A percentile compares a stretch with the other conserved stretches of the same genome.
phyloP scores from a whole-genome alignment of 2,329 filamentous ascomycete genomes.

The Nemania sp. region DNA sequence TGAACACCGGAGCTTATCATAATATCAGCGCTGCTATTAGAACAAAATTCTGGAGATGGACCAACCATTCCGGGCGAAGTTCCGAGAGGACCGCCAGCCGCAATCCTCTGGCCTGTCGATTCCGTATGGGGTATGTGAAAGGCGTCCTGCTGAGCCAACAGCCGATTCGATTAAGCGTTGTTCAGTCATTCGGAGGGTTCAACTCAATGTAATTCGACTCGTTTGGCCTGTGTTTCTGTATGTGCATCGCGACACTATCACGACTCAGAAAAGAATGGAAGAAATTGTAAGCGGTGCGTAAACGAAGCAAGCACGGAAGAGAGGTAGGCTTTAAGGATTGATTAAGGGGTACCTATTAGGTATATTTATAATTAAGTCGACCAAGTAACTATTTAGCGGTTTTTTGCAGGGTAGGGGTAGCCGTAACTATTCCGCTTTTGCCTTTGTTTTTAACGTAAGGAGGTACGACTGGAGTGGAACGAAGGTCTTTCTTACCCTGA shows the following conservation, averaged over 20 bases:
- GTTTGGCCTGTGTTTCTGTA: conserved; percentile 26
- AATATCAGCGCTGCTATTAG: conserved; percentile 24
- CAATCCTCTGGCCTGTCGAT: conserved; percentile 36
- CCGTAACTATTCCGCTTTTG: too few species aligned
- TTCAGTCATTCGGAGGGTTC: conserved; percentile 42
- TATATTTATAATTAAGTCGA: background rate
- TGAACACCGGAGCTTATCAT: conserved; percentile 37
- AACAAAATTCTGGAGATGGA: conserved; percentile 3
- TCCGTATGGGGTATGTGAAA: conserved; percentile 36
- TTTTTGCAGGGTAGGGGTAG: too few species aligned
- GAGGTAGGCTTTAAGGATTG: background rate
- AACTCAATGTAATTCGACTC: conserved; percentile 34
- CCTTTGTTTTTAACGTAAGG: too few species aligned
- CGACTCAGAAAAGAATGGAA: conserved; percentile 11
- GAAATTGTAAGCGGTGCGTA: background rate
- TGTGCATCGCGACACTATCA: conserved; percentile 37
- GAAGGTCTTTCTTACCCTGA: too few species aligned
- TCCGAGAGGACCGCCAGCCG: conserved; percentile 39
- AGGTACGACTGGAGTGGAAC: too few species aligned
- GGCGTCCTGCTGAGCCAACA: conserved; percentile 40
- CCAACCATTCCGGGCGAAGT: conserved; percentile 34
- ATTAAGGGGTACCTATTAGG: background rate
- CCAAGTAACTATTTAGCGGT: too few species aligned
- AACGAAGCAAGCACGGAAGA: background rate
- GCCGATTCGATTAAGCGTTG: conserved; percentile 38